phyloP scores from a whole-genome alignment of 148 eudicot species.

The Suaeda aralocaspica region DNA sequence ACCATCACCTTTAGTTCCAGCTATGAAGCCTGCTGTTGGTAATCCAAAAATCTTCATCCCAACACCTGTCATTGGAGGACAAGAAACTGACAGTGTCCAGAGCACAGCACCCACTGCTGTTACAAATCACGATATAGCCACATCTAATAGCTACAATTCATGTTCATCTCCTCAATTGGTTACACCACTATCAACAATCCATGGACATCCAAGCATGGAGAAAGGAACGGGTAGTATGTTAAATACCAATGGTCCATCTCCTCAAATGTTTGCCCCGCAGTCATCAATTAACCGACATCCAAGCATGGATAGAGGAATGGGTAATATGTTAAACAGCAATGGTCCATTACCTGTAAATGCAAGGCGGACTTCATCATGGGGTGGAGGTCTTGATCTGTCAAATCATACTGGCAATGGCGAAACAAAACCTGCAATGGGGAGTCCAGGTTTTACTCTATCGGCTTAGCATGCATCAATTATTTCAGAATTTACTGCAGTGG shows the following conservation, averaged over 20 bases:
- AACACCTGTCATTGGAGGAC: conserved; percentile 36
- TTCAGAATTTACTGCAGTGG: conserved; percentile 13
- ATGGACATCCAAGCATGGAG: conserved; percentile 58
- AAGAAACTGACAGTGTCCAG: conserved; percentile 24
- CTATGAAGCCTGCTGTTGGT: conserved; percentile 41
- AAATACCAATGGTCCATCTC: conserved; percentile 24
- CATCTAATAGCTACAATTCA: conserved; percentile 23
- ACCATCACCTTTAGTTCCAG: conserved; percentile 40
- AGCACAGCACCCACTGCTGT: conserved; percentile 24
- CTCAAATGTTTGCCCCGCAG: conserved; percentile 33
- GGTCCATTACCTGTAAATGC: conserved; percentile 34
- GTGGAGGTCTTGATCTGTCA: conserved; percentile 40
- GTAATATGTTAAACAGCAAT: conserved; percentile 19
- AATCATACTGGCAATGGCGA: conserved; percentile 28
- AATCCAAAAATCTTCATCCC: conserved; percentile 75
- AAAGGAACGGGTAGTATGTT: conserved; percentile 15
- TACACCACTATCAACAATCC: conserved; percentile 27
- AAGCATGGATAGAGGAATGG: conserved; percentile 45
- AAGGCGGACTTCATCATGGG: conserved; percentile 79
- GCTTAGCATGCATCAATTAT: conserved; percentile 32
- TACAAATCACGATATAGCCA: conserved; percentile 24
- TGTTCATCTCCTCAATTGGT: conserved; percentile 37
- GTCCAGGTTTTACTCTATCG: conserved; percentile 33
- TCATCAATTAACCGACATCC: conserved; percentile 36
- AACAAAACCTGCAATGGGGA: conserved; percentile 40